phyloP scores from a whole-genome alignment of 768 basidiomycete species.

The Leccinum rimulosum region DNA sequence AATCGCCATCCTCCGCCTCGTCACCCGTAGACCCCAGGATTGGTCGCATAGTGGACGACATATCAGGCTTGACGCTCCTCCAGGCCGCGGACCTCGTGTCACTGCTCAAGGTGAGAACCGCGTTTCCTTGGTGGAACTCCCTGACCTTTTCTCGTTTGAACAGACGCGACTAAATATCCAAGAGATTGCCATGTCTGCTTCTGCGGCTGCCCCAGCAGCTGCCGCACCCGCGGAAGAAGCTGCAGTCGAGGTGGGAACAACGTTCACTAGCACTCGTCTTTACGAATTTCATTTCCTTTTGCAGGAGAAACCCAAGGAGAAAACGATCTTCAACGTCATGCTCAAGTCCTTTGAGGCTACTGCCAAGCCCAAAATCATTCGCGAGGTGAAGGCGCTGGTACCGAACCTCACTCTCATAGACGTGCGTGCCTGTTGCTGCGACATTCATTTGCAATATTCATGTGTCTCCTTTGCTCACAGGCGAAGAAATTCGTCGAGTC shows the following conservation, averaged over 20 bases:
- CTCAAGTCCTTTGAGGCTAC: conserved; percentile 91
- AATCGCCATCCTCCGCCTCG: conserved; percentile 36
- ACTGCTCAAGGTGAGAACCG: conserved; percentile 71
- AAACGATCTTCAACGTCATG: conserved; percentile 95
- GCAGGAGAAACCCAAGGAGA: conserved; percentile 96
- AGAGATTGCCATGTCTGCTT: conserved; percentile 86
- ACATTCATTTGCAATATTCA: not conserved
- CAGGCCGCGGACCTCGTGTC: conserved; percentile 95
- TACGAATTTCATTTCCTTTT: not conserved
- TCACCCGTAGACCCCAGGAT: conserved; percentile 60
- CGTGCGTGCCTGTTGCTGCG: conserved; percentile 47
- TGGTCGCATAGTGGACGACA: conserved; percentile 86
- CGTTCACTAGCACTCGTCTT: not conserved
- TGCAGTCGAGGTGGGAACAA: conserved; percentile 52
- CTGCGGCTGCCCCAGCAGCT: conserved; percentile 56
- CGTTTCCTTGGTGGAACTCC: not conserved
- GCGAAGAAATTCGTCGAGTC: conserved; percentile 99
- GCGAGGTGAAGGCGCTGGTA: conserved; percentile 94
- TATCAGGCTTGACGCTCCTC: conserved; percentile 81
- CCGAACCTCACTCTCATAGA: conserved; percentile 97
- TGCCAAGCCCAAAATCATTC: conserved; percentile 94
- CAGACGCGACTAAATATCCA: conserved; percentile 94
- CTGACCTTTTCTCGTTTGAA: not conserved
- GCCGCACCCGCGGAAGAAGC: conserved; percentile 60
- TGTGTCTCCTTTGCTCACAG: conserved; percentile 39